Conservation (phyloP, 192 early-diverging fungal species). For the Coemansia asiatica region DNA sequence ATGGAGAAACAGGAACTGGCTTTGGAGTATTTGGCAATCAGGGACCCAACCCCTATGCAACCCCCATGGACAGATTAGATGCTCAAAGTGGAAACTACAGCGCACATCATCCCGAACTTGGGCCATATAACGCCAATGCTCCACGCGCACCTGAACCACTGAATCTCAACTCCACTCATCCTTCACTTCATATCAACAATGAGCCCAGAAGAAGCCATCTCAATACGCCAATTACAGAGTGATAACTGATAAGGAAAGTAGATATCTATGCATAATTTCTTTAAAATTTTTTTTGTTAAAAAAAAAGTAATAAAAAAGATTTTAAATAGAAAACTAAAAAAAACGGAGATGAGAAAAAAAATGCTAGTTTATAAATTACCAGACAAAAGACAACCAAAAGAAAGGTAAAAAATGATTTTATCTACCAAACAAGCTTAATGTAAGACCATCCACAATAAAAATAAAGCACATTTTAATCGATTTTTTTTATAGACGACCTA, state of each 20-base stretch:
- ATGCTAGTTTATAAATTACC: background rate
- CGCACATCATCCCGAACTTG: slow-evolving; percentile 6
- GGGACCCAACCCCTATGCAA: background rate
- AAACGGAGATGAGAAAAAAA: background rate
- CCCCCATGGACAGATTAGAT: slow-evolving; percentile 7
- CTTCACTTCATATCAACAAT: background rate
- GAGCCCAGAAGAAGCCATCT: slow-evolving; percentile 29
- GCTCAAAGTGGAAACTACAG: background rate
- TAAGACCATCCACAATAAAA: no score
- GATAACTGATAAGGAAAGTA: background rate
- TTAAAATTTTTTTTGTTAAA: no score
- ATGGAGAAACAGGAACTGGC: background rate
- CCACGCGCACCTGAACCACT: slow-evolving; percentile 10
- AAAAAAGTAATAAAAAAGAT: background rate
- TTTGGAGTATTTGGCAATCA: background rate
- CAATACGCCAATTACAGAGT: slow-evolving; percentile 44
- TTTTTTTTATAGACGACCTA: background rate
- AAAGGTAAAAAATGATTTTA: no score
- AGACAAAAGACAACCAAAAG: no score
- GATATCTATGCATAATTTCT: no score
- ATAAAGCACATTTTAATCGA: background rate
- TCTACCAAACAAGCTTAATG: no score
- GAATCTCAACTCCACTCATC: slow-evolving; percentile 12
- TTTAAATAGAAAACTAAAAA: slow-evolving; percentile 1
- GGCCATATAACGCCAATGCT: slow-evolving; percentile 1